Evolutionary conservation across 2,329 filamentous ascomycete species (phyloP).

Genomic region (Penicillium sp.): DNA sequence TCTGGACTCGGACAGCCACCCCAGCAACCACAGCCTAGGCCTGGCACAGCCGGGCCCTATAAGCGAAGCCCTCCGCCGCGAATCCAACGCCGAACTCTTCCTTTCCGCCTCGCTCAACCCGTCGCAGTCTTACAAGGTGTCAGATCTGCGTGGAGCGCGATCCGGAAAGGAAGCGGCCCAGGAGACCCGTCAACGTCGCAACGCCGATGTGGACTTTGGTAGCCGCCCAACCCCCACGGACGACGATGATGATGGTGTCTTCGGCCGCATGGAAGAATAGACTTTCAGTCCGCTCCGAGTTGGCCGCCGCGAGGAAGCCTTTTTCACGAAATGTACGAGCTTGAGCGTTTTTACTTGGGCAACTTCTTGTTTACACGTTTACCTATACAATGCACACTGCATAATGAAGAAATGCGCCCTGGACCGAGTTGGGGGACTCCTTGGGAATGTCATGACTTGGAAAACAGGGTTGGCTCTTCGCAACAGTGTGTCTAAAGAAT

Average conservation of each 20-base stretch:
- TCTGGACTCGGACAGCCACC: slow-evolving; percentile 57
- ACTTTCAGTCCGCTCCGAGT: slow-evolving; percentile 15
- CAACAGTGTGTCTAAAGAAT: slow-evolving; percentile 14
- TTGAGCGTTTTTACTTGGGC: slow-evolving; percentile 30
- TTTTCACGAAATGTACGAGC: slow-evolving; percentile 37
- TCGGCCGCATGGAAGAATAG: slow-evolving; percentile 92
- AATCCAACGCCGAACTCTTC: slow-evolving; percentile 40
- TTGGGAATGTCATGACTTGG: slow-evolving; percentile 1
- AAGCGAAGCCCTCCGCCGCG: slow-evolving; percentile 30
- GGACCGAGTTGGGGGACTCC: background rate
- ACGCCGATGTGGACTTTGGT: slow-evolving; percentile 35
- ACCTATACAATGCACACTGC: slow-evolving; percentile 11
- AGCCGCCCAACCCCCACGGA: slow-evolving; percentile 59
- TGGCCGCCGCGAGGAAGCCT: slow-evolving; percentile 8
- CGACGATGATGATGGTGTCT: slow-evolving; percentile 92
- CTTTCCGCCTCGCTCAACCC: slow-evolving; percentile 43
- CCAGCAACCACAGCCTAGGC: slow-evolving; percentile 56
- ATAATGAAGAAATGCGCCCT: slow-evolving; percentile 15
- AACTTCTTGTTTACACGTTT: slow-evolving; percentile 27
- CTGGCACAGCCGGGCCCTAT: slow-evolving; percentile 46
- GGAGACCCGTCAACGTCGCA: slow-evolving; percentile 32
- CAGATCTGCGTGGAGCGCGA: slow-evolving; percentile 58
- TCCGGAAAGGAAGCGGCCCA: slow-evolving; percentile 58
- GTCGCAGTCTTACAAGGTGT: slow-evolving; percentile 47
- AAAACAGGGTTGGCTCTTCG: slow-evolving; percentile 9